A percentile compares a stretch with the other conserved stretches of the same genome.
These are phyloP conservation scores for Crotalaria pallida DNA, from an alignment of 306 rosid species.

Conservation along the genomic window DNA sequence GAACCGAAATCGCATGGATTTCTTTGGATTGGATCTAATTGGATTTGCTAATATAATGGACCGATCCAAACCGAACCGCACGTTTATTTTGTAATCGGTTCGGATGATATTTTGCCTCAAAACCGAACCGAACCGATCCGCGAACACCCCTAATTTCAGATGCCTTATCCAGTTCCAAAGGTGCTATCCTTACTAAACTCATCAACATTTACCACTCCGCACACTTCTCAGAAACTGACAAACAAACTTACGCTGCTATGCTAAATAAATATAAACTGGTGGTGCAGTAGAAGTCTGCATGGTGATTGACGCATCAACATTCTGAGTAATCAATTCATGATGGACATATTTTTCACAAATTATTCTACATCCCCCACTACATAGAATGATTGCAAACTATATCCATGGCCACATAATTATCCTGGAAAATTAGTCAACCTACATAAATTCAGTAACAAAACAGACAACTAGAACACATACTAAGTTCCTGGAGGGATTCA, in stretches of 20 bases:
- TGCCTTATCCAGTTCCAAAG: not conserved
- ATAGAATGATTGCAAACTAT: not conserved
- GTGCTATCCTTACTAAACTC: not conserved
- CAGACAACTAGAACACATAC: not conserved
- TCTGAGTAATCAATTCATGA: conserved; percentile 6
- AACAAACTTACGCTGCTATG: not conserved
- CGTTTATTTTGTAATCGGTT: too few species aligned
- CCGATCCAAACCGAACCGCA: too few species aligned
- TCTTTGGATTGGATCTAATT: too few species aligned
- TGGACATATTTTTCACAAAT: not conserved
- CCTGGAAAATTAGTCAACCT: not conserved
- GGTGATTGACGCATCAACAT: not conserved
- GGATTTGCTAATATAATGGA: too few species aligned
- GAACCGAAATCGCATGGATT: too few species aligned
- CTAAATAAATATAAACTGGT: conserved; percentile 5
- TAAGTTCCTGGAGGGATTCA: not conserved
- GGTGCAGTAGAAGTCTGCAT: not conserved
- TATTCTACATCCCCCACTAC: not conserved
- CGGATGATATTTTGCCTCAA: too few species aligned
- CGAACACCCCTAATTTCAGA: too few species aligned
- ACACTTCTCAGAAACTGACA: not conserved
- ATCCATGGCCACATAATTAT: not conserved
- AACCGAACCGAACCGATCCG: too few species aligned
- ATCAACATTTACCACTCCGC: not conserved
- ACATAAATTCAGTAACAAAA: not conserved